Base-by-base conservation (phyloP, 2,329 filamentous ascomycete species). In the Arthroderma sp. region DNA sequence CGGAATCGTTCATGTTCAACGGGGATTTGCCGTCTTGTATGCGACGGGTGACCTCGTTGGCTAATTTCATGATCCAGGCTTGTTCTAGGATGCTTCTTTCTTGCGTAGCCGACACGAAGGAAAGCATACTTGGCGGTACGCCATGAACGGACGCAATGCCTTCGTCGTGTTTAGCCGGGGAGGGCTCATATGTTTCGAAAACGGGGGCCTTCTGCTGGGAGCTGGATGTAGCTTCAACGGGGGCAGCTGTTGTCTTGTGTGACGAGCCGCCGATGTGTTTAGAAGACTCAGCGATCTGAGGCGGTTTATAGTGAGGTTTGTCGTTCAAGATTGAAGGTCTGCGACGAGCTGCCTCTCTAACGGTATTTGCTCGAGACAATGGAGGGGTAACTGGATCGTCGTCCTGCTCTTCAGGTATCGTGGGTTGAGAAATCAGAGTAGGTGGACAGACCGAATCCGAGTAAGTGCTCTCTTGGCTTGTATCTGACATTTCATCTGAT, bases 11-110 rank as follows among this genome's bases (percentile, higher is more conserved):
- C 30, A 54, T 58, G 40, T 51, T 54, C 15, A 54, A 46, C 42
- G 62, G 56, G 38, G 61, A 59, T 65, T 94, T 91, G 66, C 94
- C 85, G 54, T 94, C 85, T 53, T 89, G 85, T 52, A 94, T 86
- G 45, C 86, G 82, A 49, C 63, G 62, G 32, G 87, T 86, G 55
- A 96, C 89, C 63, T 96, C 91, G 51, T 81, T 82, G 4, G 89
- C 88, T 77, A 98, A 91, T 69, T 94, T 64, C 55, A 66, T 64
- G 42, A 70, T 66, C 55, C 66, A 61, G 4, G 61, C 62, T 50
- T 69, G 65, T 48, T 73, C 68, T n/a, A 71, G 58, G 27, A 70
- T 62, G 30, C 61, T 56, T 27, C 52, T 51, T 6, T 56, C 56
- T 4, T 51, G 48, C n/a, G 38, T 45, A 1, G 40, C 40, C 27